Evolutionary conservation across 164 flowering plant genomes (phyloP).

Genomic region (Piper betle): DNA sequence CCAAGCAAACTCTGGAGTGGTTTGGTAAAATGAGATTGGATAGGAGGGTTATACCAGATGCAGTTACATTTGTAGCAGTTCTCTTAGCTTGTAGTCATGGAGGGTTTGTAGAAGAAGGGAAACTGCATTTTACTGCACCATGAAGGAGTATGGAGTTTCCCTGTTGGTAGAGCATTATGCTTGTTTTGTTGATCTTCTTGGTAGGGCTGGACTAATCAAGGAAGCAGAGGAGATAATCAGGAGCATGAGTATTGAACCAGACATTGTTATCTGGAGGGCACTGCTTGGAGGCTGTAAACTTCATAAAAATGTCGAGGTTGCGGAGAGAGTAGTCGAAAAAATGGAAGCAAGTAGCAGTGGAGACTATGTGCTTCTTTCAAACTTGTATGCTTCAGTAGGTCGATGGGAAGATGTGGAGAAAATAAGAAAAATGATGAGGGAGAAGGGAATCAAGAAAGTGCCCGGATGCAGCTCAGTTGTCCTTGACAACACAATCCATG

Average conservation of each 20-base stretch:
- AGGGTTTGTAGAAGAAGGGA: constrained; percentile 19
- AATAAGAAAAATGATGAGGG: constrained; percentile 19
- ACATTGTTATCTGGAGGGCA: constrained; percentile 18
- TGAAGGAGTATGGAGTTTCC: constrained; percentile 9
- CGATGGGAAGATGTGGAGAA: constrained; percentile 21
- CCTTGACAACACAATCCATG: constrained; percentile 15
- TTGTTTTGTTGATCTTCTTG: constrained; percentile 24
- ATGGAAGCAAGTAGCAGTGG: constrained; percentile 16
- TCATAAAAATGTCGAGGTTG: constrained; percentile 16
- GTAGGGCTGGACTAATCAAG: constrained; percentile 13
- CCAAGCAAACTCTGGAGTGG: constrained; percentile 13
- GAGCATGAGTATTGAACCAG: constrained; percentile 15
- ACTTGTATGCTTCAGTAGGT: constrained; percentile 19
- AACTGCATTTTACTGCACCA: constrained; percentile 13
- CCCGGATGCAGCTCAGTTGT: constrained; percentile 24
- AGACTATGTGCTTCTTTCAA: constrained; percentile 17
- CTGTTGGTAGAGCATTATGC: constrained; percentile 19
- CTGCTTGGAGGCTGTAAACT: constrained; percentile 18
- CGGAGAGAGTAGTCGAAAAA: constrained; percentile 10
- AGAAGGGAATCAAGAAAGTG: constrained; percentile 12
- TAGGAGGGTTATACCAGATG: constrained; percentile 13
- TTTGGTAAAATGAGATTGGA: constrained; percentile 12
- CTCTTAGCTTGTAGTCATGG: constrained; percentile 22
- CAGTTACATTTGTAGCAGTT: constrained; percentile 20
- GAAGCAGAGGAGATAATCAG: constrained; percentile 18